Conservation (phyloP, 139 green algal species). For the Asterochloris erici region DNA sequence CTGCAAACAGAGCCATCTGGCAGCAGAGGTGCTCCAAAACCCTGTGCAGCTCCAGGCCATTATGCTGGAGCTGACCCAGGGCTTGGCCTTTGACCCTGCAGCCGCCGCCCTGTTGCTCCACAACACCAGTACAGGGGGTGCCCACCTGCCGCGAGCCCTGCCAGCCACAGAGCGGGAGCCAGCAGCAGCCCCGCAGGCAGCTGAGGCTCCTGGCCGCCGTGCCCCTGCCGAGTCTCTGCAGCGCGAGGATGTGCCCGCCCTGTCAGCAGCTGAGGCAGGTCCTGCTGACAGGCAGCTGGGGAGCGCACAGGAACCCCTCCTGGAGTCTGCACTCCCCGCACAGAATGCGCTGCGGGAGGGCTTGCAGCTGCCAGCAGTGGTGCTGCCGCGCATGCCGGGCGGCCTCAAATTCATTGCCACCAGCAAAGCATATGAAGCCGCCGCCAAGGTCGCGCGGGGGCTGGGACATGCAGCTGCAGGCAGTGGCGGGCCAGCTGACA, state of each 20-base stretch:
- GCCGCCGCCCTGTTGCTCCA: slow-evolving; percentile 41
- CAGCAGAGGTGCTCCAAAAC: slow-evolving; percentile 33
- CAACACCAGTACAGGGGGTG: neutral
- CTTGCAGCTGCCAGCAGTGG: neutral
- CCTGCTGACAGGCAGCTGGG: neutral
- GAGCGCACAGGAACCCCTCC: neutral
- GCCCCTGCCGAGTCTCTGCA: neutral
- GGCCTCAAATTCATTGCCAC: slow-evolving; percentile 45
- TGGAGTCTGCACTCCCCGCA: neutral
- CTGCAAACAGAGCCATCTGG: slow-evolving; percentile 16
- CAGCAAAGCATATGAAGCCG: slow-evolving; percentile 42
- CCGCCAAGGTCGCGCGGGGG: slow-evolving; percentile 36
- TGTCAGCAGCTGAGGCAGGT: neutral
- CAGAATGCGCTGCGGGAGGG: neutral
- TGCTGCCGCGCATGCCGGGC: slow-evolving; percentile 67
- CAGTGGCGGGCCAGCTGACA: too few relatives aligned
- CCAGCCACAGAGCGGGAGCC: neutral
- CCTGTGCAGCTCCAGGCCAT: slow-evolving; percentile 31
- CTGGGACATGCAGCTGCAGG: neutral
- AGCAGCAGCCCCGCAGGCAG: neutral
- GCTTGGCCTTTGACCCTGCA: slow-evolving; percentile 49
- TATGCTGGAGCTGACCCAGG: slow-evolving; percentile 23
- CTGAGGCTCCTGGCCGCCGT: neutral
- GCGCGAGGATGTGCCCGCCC: neutral
- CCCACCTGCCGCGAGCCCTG: neutral